Conservation (phyloP, 495 filamentous ascomycete species). For the Hyphodiscus hymeniophilus region DNA sequence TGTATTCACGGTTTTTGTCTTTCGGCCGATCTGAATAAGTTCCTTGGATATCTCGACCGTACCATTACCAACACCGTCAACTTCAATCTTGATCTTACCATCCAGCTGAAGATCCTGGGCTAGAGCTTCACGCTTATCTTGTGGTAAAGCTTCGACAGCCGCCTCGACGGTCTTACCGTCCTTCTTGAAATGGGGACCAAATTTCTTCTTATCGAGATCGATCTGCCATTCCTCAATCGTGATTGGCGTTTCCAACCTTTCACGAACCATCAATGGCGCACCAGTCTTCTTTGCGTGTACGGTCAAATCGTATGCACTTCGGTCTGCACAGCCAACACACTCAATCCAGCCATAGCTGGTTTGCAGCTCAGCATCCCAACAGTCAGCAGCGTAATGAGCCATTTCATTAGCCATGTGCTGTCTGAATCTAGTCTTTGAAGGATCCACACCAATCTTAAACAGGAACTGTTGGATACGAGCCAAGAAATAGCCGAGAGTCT, state of each 20-base stretch:
- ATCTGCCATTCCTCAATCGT: slow-evolving; percentile 53
- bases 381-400: slow-evolving; percentile 65
- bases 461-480: slow-evolving; percentile 58
- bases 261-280: slow-evolving; percentile 47
- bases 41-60: slow-evolving; percentile 50
- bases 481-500: slow-evolving; percentile 64
- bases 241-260: slow-evolving; percentile 46
- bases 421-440: slow-evolving; percentile 54
- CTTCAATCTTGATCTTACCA: slow-evolving; percentile 47
- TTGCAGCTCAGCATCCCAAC: slow-evolving; percentile 60
- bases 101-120: slow-evolving; percentile 38
- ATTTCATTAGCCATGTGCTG: slow-evolving; percentile 70
- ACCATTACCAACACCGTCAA: slow-evolving; percentile 43
- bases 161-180: slow-evolving; percentile 52
- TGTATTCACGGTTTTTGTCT: slow-evolving; percentile 43
- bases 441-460: slow-evolving; percentile 51
- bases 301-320: slow-evolving; percentile 57
- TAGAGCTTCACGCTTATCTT: slow-evolving; percentile 46
- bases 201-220: slow-evolving; percentile 55
- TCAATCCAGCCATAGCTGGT: slow-evolving; percentile 66
- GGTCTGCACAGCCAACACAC: slow-evolving; percentile 62
- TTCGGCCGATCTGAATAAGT: slow-evolving; percentile 47
- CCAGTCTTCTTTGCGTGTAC: slow-evolving; percentile 59
- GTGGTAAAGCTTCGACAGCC: slow-evolving; percentile 45
- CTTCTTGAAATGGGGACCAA: slow-evolving; percentile 57